Base-by-base conservation (phyloP, 1,284 basidiomycete species). In the Stereum hirsutum region DNA sequence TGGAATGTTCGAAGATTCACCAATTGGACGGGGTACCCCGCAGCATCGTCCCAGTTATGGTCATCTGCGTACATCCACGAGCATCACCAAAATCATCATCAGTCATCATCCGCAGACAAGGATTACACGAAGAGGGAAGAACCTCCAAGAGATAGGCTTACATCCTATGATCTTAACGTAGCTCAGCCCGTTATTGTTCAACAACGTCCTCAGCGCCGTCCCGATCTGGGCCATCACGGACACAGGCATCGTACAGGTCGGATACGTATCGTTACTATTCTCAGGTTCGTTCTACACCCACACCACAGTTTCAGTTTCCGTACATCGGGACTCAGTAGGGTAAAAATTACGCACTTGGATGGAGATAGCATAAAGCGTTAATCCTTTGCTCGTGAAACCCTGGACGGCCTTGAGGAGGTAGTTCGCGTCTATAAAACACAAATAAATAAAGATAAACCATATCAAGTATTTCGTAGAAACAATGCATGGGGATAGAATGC, bases 251-350 rank as follows among this genome's bases (percentile, higher is more conserved):
- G 34, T 53, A 45, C 64, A 68, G 0, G 67, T 65, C 2, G 73
- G 73, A 41, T 74, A 74, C 4, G 63, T 68, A 12, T 62, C 46
- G 50, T 67, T 57, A 48, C 54, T 62, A 52, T 72, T 69, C 49
- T 71, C 61, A 0, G 72, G 72, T 42, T 75, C 74, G 45, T 75
- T 75, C 72, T 74, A 48, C 32, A n/a, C n/a, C n/a, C n/a, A 23
- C 23, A 21, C 20, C 19, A n/a, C 24, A 28, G 2, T 14, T 35
- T 10, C 24, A 28, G 2, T 14, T 35, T 10, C 23, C 15, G 28
- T 21, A 15, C 34, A 11, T 1, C 11, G 14, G 24, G 10, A 24
- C 7, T 21, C 14, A 19, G 36, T 12, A 24, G 17, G 17, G 42
- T 23, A 24, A 14, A 1, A 8, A n/a, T 5, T 20, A n/a, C 43